These are phyloP conservation scores for Cylindrotheca closterium DNA, from an alignment of 108 stramenopile species.

Conservation along the genomic window DNA sequence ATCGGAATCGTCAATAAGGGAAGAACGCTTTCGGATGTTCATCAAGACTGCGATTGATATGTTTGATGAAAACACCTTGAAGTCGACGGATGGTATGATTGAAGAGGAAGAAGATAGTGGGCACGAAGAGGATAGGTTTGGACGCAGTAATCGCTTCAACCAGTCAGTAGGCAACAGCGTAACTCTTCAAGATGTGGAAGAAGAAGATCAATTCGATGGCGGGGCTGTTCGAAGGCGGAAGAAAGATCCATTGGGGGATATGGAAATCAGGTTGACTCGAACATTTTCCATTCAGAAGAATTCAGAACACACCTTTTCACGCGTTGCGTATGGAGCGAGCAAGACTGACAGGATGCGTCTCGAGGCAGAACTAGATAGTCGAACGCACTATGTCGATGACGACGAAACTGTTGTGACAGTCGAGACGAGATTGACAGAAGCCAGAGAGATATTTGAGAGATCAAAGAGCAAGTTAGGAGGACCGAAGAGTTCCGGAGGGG, in stretches of 20 bases:
- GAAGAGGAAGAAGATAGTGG: slow-evolving; percentile 4
- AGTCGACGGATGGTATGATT: not conserved
- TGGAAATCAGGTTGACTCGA: slow-evolving; percentile 31
- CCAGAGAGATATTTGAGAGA: slow-evolving; percentile 22
- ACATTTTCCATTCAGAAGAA: slow-evolving; percentile 30
- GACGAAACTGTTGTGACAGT: slow-evolving; percentile 83
- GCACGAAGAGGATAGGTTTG: slow-evolving; percentile 9
- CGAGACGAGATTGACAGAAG: slow-evolving; percentile 19
- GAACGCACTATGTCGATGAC: slow-evolving; percentile 57
- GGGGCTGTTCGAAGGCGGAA: slow-evolving; percentile 24
- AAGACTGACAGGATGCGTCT: slow-evolving; percentile 73
- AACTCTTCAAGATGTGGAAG: slow-evolving; percentile 5
- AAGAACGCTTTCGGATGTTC: slow-evolving; percentile 11
- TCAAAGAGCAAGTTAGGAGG: slow-evolving; percentile 7
- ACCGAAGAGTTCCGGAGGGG: not conserved
- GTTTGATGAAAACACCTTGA: slow-evolving; percentile 36
- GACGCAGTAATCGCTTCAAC: not conserved
- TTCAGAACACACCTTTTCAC: slow-evolving; percentile 53
- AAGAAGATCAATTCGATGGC: slow-evolving; percentile 29
- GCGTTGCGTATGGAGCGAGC: slow-evolving; percentile 75
- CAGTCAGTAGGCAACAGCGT: not conserved
- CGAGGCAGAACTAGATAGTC: slow-evolving; percentile 55
- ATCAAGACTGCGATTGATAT: slow-evolving; percentile 26
- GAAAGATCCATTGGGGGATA: slow-evolving; percentile 24
- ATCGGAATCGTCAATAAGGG: not conserved